Percentiles rank a stretch among this genome's conserved stretches.
phyloP scores from a whole-genome alignment of 257 asterid species.

The Salvia hispanica region DNA sequence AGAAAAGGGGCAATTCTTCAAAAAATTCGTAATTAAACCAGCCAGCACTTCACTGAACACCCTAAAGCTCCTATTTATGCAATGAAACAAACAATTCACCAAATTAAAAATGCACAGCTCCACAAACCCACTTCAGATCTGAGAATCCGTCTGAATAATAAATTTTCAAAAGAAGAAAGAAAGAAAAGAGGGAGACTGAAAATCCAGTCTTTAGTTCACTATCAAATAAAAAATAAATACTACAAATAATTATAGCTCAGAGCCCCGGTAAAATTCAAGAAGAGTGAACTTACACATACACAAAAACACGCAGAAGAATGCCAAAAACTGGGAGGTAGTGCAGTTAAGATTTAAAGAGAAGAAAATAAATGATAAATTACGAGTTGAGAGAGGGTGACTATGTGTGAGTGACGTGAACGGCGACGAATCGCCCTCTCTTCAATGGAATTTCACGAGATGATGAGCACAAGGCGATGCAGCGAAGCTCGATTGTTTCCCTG shows the following conservation, averaged over 20 bases:
- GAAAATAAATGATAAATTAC: background rate
- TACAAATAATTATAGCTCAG: background rate
- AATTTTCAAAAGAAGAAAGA: background rate
- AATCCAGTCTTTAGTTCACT: background rate
- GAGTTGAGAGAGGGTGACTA: conserved; percentile 27
- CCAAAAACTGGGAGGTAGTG: conserved; percentile 24
- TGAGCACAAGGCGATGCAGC: conserved; percentile 38
- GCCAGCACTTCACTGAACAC: conserved; percentile 17
- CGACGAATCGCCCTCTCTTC: conserved; percentile 34
- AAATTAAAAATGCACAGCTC: conserved; percentile 20
- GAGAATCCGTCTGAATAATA: conserved; percentile 8
- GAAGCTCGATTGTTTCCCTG: background rate
- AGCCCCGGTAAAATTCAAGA: conserved; percentile 12
- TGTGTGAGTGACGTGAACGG: conserved; percentile 32
- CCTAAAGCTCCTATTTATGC: conserved; percentile 35
- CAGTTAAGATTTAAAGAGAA: conserved; percentile 20
- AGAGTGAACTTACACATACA: conserved; percentile 29
- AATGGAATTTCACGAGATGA: conserved; percentile 11
- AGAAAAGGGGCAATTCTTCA: background rate
- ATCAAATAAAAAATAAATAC: background rate
- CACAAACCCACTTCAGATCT: conserved; percentile 44
- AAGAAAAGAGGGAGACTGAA: background rate
- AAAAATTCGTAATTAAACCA: conserved; percentile 12
- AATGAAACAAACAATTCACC: conserved; percentile 15
- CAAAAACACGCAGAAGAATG: conserved; percentile 33